Conservation (phyloP, 2,329 filamentous ascomycete species). For the Elsinoe fawcettii region DNA sequence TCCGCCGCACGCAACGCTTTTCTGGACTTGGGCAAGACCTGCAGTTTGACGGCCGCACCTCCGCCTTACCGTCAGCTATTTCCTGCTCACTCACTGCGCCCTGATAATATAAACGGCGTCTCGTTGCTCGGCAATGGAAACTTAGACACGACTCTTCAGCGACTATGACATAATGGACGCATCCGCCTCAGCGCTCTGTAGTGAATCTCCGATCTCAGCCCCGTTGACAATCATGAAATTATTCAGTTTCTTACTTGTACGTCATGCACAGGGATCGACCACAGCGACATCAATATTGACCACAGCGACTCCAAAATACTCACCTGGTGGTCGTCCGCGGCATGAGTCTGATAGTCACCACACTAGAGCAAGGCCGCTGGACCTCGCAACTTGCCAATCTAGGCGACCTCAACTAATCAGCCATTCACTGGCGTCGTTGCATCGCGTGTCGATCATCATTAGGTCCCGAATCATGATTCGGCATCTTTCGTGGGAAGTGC, state of each 20-base stretch:
- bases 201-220: too few species aligned
- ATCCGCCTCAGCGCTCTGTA: too few species aligned
- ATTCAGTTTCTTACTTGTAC: too few species aligned
- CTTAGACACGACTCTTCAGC: neutral
- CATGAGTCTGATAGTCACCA: too few species aligned
- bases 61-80: neutral
- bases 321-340: too few species aligned
- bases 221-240: too few species aligned
- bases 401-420: too few species aligned
- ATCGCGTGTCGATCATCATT: neutral
- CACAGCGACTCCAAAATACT: too few species aligned
- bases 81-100: neutral
- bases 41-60: neutral
- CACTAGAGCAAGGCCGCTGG: too few species aligned
- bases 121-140: neutral
- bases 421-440: neutral
- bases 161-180: neutral
- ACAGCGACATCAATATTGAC: too few species aligned
- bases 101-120: neutral
- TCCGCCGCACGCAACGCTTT: neutral
- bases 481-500: neutral
- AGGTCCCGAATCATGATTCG: neutral
- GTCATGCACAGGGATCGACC: too few species aligned
- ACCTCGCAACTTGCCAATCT: too few species aligned
- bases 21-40: neutral